phyloP scores from a whole-genome alignment of 1,284 basidiomycete genomes.

The Singerocomus inundabilis region DNA sequence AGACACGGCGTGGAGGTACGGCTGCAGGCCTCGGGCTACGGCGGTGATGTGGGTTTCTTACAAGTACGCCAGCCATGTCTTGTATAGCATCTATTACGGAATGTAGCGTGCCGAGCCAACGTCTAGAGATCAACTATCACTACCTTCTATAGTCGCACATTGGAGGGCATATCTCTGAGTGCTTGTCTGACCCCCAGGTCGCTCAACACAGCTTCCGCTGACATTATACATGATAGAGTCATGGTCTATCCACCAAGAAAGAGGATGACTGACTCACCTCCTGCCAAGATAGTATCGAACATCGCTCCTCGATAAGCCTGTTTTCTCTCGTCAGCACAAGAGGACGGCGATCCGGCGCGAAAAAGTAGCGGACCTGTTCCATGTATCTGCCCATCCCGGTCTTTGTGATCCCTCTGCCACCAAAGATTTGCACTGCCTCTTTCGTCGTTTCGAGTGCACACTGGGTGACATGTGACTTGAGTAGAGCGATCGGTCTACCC shows the following conservation, averaged over 20 bases:
- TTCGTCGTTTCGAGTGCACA: slow-evolving; percentile 37
- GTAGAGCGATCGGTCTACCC: slow-evolving; percentile 39
- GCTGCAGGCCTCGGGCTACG: slow-evolving; percentile 39
- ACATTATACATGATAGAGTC: not conserved
- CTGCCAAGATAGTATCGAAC: slow-evolving; percentile 66
- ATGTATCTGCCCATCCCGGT: slow-evolving; percentile 71
- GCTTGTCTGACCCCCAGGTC: slow-evolving; percentile 73
- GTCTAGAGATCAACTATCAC: not conserved
- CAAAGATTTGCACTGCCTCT: slow-evolving; percentile 55
- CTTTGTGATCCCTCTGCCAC: slow-evolving; percentile 49
- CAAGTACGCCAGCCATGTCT: not conserved
- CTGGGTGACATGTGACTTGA: slow-evolving; percentile 37
- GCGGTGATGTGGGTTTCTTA: slow-evolving; percentile 12
- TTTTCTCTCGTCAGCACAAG: slow-evolving; percentile 5
- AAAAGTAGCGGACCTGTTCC: slow-evolving; percentile 55
- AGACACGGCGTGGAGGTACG: slow-evolving; percentile 24
- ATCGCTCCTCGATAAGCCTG: slow-evolving; percentile 65
- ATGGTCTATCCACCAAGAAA: not conserved
- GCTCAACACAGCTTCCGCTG: slow-evolving; percentile 64
- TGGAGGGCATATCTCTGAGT: slow-evolving; percentile 61
- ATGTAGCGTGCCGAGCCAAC: not conserved
- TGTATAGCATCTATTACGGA: not conserved
- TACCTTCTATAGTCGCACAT: slow-evolving; percentile 41
- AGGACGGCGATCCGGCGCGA: not conserved
- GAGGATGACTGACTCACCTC: slow-evolving; percentile 35